Base-by-base conservation (phyloP, 371 early-diverging fungal species). In the Capniomyces stellatus region DNA sequence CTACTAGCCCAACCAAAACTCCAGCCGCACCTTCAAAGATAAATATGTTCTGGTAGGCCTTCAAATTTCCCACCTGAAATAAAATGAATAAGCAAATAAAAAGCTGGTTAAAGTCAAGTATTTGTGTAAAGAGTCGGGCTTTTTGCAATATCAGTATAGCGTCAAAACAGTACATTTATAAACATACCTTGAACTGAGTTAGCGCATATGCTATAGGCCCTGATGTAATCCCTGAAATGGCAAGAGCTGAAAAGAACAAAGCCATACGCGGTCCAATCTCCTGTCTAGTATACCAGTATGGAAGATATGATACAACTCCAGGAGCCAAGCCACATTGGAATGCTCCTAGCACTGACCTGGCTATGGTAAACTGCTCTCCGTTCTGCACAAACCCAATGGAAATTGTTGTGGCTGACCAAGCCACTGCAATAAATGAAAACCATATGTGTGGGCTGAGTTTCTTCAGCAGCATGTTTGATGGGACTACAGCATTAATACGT, bases 251-350 rank as follows among this genome's bases (percentile, higher is more conserved):
- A 52, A 61, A 66, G 49, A 66, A 66, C 39, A 66, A 55, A 19
- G 65, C 66, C 29, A 81, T 71, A 23, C 86, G 75, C 23, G 71
- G 60, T 12, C 82, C 78, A 57, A 74, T 74, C 61, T 87, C 86
- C 22, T 61, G 53, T 23, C 73, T 68, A 10, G 73, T 78, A 54
- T 86, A 88, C 85, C 85, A 88, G 43, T 71, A 70, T 27, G 83
- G 77, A 25, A 83, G 62, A 60, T 78, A 73, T 55, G 69, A 81
- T 13, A 81, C 67, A 42, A 79, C 72, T 31, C 84, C 84, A n/a
- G 85, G 86, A 51, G 79, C 76, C 57, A 83, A 76, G 3, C 78
- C 82, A 51, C 75, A 72, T 58, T 85, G 84, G 15, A 77, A 64
- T 24, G 77, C 58, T 28, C 84, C 84, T 18, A 79, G 58, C 50